Evolutionary conservation across 1,139 yeast species (phyloP).

Genomic region (Pichia sp.): DNA sequence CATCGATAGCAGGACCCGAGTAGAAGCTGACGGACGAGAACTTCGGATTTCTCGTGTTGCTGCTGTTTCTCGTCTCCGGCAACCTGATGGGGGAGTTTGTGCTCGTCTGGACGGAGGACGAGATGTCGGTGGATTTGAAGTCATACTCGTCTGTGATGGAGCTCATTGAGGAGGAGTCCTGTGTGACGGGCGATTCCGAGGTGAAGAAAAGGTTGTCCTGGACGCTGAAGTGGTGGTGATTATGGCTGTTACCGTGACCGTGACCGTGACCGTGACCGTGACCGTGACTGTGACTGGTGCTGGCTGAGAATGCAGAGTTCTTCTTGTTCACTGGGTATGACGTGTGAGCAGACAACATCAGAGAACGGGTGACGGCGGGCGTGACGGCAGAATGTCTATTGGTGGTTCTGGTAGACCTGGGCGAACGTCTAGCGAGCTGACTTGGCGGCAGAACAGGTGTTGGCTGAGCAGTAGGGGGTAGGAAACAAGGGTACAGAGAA

Average conservation of each 20-base stretch:
- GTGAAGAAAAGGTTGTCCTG: background rate
- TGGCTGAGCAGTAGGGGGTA: too few relatives aligned
- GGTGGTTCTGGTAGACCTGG: background rate
- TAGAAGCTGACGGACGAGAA: conserved; percentile 29
- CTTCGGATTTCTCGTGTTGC: conserved; percentile 14
- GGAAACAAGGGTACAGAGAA: too few relatives aligned
- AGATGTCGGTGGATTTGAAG: conserved; percentile 28
- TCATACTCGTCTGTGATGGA: conserved; percentile 32
- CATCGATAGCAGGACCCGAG: conserved; percentile 35
- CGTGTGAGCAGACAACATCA: conserved; percentile 5
- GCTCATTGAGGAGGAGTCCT: conserved; percentile 29
- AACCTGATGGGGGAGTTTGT: conserved; percentile 24
- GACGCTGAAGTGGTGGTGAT: background rate
- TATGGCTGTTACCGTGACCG: background rate
- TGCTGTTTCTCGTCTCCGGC: background rate
- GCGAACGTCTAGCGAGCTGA: background rate
- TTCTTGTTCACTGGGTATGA: conserved; percentile 3
- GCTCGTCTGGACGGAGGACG: conserved; percentile 35
- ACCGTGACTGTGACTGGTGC: background rate
- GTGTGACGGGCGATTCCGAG: conserved; percentile 16
- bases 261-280: background rate
- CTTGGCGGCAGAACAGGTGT: too few relatives aligned
- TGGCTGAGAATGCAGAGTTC: background rate
- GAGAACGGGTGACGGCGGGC: background rate
- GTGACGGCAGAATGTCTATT: background rate